These are phyloP conservation scores for Scedosporium dehoogii DNA, from an alignment of 2,329 filamentous ascomycete genomes.

Conservation along the genomic window DNA sequence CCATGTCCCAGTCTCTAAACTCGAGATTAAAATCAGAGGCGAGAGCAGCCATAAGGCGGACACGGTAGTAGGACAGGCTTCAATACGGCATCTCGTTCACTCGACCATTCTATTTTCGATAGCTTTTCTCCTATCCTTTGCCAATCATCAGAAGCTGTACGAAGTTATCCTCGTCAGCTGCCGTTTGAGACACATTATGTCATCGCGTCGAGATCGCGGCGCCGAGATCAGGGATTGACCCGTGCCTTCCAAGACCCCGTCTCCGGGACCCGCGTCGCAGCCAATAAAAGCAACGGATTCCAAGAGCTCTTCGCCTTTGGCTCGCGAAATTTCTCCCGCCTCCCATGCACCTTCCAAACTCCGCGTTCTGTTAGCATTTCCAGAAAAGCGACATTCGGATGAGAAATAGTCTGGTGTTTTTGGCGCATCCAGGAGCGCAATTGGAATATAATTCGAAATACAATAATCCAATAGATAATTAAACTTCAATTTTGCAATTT, in stretches of 20 bases:
- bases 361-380: conserved; percentile 5
- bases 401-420: background rate
- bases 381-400: conserved; percentile 6
- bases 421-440: background rate
- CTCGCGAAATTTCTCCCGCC: background rate
- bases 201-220: background rate
- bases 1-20: too few relatives aligned
- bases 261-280: background rate
- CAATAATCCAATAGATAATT: too few relatives aligned
- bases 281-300: background rate
- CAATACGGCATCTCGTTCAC: too few relatives aligned
- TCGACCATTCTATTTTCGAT: too few relatives aligned
- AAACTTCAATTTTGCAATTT: too few relatives aligned
- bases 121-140: too few relatives aligned
- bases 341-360: background rate
- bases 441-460: background rate
- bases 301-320: background rate
- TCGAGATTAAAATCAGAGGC: too few relatives aligned
- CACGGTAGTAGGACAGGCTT: too few relatives aligned
- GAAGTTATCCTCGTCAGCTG: too few relatives aligned
- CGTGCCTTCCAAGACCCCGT: background rate
- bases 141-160: too few relatives aligned
- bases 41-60: too few relatives aligned
- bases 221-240: background rate
- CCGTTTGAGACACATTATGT: background rate